A percentile compares a stretch with the other conserved stretches of the same genome.
Evolutionary conservation across 306 rosid species (phyloP).

Genomic region (Medicago lupulina): DNA sequence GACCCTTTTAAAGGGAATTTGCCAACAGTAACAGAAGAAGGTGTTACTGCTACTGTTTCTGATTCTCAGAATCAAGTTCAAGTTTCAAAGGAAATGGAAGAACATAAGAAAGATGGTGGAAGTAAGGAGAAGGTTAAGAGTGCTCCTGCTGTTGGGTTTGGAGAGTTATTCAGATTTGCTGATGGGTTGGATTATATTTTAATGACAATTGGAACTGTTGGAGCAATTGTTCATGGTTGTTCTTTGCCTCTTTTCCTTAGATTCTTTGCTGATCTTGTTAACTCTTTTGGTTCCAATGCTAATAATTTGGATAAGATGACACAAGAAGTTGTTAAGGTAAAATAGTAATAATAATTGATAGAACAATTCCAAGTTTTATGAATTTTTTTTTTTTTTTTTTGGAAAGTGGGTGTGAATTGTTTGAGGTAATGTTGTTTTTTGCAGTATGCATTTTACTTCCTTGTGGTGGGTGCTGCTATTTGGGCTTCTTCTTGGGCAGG

Average conservation of each 20-base stretch:
- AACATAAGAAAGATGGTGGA: constrained; percentile 54
- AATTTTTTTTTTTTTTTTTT: not conserved
- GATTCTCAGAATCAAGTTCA: constrained; percentile 6
- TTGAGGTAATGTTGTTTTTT: constrained; percentile 37
- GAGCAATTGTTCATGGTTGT: constrained; percentile 95
- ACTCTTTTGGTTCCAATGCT: constrained; percentile 93
- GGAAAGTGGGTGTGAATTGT: constrained; percentile 24
- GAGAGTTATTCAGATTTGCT: constrained; percentile 84
- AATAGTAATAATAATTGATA: not conserved
- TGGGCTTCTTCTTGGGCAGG: constrained; percentile 99
- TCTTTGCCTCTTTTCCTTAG: constrained; percentile 91
- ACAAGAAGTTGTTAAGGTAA: constrained; percentile 87
- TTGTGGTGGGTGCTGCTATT: constrained; percentile 97
- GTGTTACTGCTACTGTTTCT: not conserved
- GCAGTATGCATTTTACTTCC: constrained; percentile 97
- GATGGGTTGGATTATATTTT: constrained; percentile 87
- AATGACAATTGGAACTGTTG: constrained; percentile 83
- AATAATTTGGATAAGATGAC: constrained; percentile 83
- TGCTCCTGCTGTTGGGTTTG: constrained; percentile 64
- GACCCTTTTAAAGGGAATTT: constrained; percentile 48
- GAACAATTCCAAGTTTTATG: not conserved
- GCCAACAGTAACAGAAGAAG: constrained; percentile 36
- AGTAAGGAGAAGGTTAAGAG: constrained; percentile 67
- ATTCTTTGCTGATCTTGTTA: constrained; percentile 97
- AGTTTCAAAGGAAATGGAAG: constrained; percentile 54